These are phyloP conservation scores for Podospora appendiculata DNA, from an alignment of 495 filamentous ascomycete species.

Conservation along the genomic window DNA sequence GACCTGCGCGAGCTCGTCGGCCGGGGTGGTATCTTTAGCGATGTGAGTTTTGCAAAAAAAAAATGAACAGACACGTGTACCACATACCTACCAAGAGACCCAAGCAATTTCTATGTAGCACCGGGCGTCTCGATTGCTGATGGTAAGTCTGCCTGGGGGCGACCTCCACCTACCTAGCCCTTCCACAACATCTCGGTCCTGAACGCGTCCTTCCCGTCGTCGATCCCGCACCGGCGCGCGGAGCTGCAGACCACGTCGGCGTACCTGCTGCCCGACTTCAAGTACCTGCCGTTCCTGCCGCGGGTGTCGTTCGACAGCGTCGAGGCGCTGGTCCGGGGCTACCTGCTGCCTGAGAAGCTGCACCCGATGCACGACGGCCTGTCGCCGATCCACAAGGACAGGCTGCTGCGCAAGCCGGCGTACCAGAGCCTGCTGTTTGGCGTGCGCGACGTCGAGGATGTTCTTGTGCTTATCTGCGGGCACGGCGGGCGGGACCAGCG, in stretches of 20 bases:
- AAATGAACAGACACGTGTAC: no score
- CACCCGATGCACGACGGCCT: constrained; percentile 49
- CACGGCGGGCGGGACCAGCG: constrained; percentile 72
- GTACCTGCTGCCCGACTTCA: constrained; percentile 71
- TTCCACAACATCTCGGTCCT: constrained; percentile 68
- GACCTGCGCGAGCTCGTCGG: constrained; percentile 62
- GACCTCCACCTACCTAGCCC: constrained; percentile 45
- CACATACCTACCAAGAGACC: no score
- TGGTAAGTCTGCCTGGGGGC: constrained; percentile 5
- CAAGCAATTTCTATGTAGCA: background rate
- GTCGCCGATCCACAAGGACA: constrained; percentile 41
- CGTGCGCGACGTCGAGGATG: constrained; percentile 54
- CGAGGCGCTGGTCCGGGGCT: constrained; percentile 49
- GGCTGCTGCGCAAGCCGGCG: constrained; percentile 30
- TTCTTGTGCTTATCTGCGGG: constrained; percentile 75
- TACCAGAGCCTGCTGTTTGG: constrained; percentile 35
- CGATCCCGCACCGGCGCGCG: constrained; percentile 21
- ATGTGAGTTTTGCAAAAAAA: constrained; percentile 44
- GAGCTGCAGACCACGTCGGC: constrained; percentile 49
- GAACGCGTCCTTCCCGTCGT: constrained; percentile 59
- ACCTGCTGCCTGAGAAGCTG: constrained; percentile 50
- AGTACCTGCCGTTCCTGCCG: constrained; percentile 66
- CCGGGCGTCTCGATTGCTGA: background rate
- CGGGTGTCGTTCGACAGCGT: constrained; percentile 40
- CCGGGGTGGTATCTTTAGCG: constrained; percentile 55